phyloP scores from a whole-genome alignment of 768 basidiomycete species.

The Dentipellis sp. region DNA sequence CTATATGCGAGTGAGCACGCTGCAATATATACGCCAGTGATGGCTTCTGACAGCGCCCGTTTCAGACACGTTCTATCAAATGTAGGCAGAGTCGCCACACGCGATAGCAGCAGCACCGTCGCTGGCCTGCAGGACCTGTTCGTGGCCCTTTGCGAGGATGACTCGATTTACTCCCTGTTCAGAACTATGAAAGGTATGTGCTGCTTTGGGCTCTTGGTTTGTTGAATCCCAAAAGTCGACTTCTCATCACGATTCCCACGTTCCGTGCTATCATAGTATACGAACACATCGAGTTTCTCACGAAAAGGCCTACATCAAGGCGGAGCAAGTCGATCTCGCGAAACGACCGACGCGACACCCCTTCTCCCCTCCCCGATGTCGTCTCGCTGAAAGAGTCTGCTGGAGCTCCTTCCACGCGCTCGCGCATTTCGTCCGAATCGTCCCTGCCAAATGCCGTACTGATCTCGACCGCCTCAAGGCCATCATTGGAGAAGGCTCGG shows the following conservation, averaged over 20 bases:
- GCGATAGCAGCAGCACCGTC: conserved; percentile 71
- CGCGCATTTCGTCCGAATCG: conserved; percentile 29
- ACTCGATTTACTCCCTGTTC: conserved; percentile 76
- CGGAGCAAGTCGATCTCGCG: conserved; percentile 64
- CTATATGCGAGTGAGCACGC: conserved; percentile 75
- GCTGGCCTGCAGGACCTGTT: conserved; percentile 81
- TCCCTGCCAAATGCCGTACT: conserved; percentile 21
- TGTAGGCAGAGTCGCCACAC: conserved; percentile 74
- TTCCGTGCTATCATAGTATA: conserved; percentile 43
- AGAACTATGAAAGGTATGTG: conserved; percentile 75
- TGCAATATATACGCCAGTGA: not conserved
- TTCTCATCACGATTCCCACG: conserved; percentile 6
- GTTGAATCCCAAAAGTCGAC: too few relatives aligned
- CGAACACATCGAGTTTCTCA: conserved; percentile 65
- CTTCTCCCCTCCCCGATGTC: conserved; percentile 11
- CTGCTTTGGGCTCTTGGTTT: too few relatives aligned
- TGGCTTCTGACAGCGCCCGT: conserved; percentile 9
- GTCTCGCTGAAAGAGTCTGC: conserved; percentile 11
- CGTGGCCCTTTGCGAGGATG: conserved; percentile 84
- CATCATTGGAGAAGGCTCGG: conserved; percentile 58
- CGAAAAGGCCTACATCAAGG: conserved; percentile 45
- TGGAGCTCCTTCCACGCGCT: conserved; percentile 16
- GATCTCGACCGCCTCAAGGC: conserved; percentile 25
- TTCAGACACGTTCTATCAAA: conserved; percentile 78
- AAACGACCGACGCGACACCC: conserved; percentile 19